Evolutionary conservation across 2,329 filamentous ascomycete genomes (phyloP).

Genomic region (Xylaria multiplex): DNA sequence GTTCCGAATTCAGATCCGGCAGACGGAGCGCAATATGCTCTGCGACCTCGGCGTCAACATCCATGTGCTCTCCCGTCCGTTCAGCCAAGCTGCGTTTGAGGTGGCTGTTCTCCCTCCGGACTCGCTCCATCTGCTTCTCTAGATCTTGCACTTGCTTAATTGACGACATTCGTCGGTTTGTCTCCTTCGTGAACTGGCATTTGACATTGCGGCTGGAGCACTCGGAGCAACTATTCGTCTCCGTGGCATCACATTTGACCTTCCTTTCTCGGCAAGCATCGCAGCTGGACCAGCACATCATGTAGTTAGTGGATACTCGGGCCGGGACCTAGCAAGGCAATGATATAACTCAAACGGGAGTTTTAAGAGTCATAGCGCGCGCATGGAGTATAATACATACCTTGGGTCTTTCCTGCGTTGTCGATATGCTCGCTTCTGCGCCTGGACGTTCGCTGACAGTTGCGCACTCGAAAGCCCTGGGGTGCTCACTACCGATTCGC

Average conservation of each 20-base stretch:
- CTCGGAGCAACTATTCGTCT: slow-evolving; percentile 95
- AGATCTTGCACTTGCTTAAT: slow-evolving; percentile 99
- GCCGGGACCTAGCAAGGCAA: slow-evolving; percentile 13
- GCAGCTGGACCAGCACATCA: slow-evolving; percentile 63
- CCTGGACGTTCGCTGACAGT: slow-evolving; percentile 64
- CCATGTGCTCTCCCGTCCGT: slow-evolving; percentile 58
- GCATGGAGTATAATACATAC: slow-evolving; percentile 40
- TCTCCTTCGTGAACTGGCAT: slow-evolving; percentile 99
- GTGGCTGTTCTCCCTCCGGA: slow-evolving; percentile 81
- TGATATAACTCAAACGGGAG: not conserved
- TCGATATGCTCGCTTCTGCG: slow-evolving; percentile 92
- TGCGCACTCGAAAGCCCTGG: slow-evolving; percentile 58
- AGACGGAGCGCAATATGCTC: slow-evolving; percentile 64
- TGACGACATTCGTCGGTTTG: slow-evolving; percentile 97
- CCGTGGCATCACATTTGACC: slow-evolving; percentile 93
- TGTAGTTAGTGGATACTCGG: slow-evolving; percentile 30
- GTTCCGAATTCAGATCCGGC: slow-evolving; percentile 73
- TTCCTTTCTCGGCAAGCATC: slow-evolving; percentile 92
- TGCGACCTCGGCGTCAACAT: slow-evolving; percentile 58
- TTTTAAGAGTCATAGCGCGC: not conserved
- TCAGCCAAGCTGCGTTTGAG: slow-evolving; percentile 72
- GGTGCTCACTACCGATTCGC: slow-evolving; percentile 66
- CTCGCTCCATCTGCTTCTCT: slow-evolving; percentile 85
- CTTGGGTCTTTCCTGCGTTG: slow-evolving; percentile 94
- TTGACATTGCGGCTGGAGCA: slow-evolving; percentile 96